These are phyloP conservation scores for Backusella tarrabulga DNA, from an alignment of 192 early-diverging fungal species.

Conservation along the genomic window DNA sequence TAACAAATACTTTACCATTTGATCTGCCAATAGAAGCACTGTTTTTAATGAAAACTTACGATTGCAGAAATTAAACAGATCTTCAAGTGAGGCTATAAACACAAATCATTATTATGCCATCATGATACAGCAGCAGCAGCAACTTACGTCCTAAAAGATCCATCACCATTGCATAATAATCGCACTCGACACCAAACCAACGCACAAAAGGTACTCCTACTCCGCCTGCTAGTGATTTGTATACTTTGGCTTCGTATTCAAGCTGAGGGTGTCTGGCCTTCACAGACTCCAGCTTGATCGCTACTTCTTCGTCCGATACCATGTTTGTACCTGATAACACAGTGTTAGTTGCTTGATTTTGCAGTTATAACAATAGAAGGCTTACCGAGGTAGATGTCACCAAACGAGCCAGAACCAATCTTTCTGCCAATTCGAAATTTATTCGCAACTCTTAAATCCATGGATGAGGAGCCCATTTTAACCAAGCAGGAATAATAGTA, in stretches of 20 bases:
- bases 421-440: slow-evolving; percentile 94
- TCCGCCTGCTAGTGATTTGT: slow-evolving; percentile 92
- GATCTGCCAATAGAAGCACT: slow-evolving; percentile 82
- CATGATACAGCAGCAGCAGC: no score
- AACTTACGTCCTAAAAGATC: slow-evolving; percentile 73
- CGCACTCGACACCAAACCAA: slow-evolving; percentile 79
- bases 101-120: neutral
- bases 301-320: slow-evolving; percentile 93
- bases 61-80: slow-evolving; percentile 89
- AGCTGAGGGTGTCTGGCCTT: slow-evolving; percentile 96
- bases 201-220: slow-evolving; percentile 86
- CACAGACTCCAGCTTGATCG: slow-evolving; percentile 93
- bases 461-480: neutral
- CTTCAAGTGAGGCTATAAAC: slow-evolving; percentile 67
- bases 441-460: slow-evolving; percentile 83
- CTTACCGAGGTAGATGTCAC: slow-evolving; percentile 91
- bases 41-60: slow-evolving; percentile 88
- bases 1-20: slow-evolving; percentile 56
- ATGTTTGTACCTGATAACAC: slow-evolving; percentile 66
- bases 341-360: no score
- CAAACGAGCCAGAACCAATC: slow-evolving; percentile 97
- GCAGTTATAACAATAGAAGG: no score
- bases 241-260: slow-evolving; percentile 97
- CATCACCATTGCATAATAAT: slow-evolving; percentile 86
- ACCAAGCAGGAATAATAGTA: neutral